A percentile compares a stretch with the other conserved stretches of the same genome.
Conservation (phyloP, 169 alveolate species). For the Babesia ovata region DNA sequence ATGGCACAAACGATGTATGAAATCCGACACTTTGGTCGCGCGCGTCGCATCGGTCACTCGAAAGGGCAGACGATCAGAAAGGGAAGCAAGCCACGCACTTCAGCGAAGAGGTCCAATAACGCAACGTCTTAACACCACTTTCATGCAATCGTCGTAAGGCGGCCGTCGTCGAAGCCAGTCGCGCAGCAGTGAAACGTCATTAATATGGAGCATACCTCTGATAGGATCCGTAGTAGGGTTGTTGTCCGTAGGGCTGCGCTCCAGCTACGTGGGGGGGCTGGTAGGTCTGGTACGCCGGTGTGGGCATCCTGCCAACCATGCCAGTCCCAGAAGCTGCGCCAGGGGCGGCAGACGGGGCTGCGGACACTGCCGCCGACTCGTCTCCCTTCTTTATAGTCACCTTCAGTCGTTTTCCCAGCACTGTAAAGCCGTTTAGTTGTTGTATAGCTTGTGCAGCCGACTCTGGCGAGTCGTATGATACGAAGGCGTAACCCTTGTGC, state of each 20-base stretch:
- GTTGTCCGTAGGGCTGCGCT: slow-evolving; percentile 23
- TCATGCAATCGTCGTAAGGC: slow-evolving; percentile 10
- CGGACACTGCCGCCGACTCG: slow-evolving; percentile 59
- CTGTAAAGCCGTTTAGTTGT: slow-evolving; percentile 87
- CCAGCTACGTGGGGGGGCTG: slow-evolving; percentile 13
- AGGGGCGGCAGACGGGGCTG: slow-evolving; percentile 19
- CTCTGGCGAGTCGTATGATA: slow-evolving; percentile 84
- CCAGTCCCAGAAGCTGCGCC: neutral
- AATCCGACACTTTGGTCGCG: slow-evolving; percentile 4
- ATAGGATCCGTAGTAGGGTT: slow-evolving; percentile 53
- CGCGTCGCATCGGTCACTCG: slow-evolving; percentile 22
- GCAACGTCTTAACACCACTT: neutral
- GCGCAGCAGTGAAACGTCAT: slow-evolving; percentile 9
- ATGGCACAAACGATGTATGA: neutral
- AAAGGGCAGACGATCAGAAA: slow-evolving; percentile 1
- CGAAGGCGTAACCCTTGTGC: slow-evolving; percentile 90
- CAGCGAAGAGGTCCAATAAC: neutral
- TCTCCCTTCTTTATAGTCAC: slow-evolving; percentile 88
- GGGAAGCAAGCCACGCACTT: slow-evolving; percentile 15
- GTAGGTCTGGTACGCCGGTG: slow-evolving; percentile 42
- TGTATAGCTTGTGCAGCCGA: slow-evolving; percentile 89
- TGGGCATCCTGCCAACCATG: slow-evolving; percentile 13
- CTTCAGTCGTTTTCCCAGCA: slow-evolving; percentile 83
- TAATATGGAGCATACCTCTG: slow-evolving; percentile 64
- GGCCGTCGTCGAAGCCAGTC: neutral